Percentiles rank a stretch among this genome's conserved stretches.
Conservation (phyloP, 257 asterid species). For the Nicotiana undulata region DNA sequence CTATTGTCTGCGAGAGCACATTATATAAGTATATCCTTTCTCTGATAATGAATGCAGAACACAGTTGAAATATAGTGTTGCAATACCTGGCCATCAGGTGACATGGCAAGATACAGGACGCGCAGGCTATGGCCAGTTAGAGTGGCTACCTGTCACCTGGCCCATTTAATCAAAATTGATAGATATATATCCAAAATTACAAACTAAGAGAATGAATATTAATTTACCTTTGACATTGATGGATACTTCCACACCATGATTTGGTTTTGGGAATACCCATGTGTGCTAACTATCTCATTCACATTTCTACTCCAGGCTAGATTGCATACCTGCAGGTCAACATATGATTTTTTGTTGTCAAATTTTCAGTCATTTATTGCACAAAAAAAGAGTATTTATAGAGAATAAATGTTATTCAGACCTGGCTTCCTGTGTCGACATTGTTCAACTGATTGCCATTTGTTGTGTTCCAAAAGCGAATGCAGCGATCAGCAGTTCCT, state of each 20-base stretch:
- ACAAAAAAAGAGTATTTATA: not conserved
- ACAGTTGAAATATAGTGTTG: not conserved
- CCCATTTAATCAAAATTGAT: not conserved
- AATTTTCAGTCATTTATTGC: not conserved
- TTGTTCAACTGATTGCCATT: slow-evolving; percentile 76
- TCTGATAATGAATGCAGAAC: not conserved
- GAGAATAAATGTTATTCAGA: slow-evolving; percentile 2
- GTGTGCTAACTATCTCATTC: slow-evolving; percentile 94
- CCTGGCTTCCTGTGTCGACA: slow-evolving; percentile 96
- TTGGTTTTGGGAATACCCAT: slow-evolving; percentile 96
- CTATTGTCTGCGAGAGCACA: slow-evolving; percentile 58
- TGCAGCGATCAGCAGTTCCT: slow-evolving; percentile 97
- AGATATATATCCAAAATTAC: not conserved
- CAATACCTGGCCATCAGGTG: slow-evolving; percentile 99
- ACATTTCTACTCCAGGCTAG: slow-evolving; percentile 96
- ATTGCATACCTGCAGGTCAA: slow-evolving; percentile 63
- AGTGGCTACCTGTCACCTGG: slow-evolving; percentile 63
- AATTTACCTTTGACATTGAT: slow-evolving; percentile 69
- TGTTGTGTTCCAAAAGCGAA: slow-evolving; percentile 92
- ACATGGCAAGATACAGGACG: slow-evolving; percentile 84
- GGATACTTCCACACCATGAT: slow-evolving; percentile 99
- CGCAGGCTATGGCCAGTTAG: slow-evolving; percentile 87
- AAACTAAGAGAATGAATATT: not conserved
- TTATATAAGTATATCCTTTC: not conserved
- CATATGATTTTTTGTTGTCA: not conserved